A percentile compares a stretch with the other conserved stretches of the same genome.
Evolutionary conservation across 208 protist genomes (phyloP).

Genomic region (Trypanosoma congolense): DNA sequence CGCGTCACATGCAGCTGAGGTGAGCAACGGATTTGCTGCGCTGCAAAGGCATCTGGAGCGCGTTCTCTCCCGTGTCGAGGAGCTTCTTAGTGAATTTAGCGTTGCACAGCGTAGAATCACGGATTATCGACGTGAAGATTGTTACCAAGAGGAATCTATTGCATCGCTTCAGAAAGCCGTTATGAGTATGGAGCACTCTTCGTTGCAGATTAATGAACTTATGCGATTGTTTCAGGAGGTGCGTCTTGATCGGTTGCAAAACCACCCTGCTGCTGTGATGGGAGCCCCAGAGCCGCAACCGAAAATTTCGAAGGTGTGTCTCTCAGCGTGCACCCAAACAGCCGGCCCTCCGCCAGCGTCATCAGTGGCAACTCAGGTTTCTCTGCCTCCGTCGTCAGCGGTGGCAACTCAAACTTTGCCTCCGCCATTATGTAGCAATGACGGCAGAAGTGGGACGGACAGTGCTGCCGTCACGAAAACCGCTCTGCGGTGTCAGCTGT

Average conservation of each 20-base stretch:
- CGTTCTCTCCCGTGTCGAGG: constrained; percentile 4
- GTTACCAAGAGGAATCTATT: background rate
- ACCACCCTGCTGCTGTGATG: background rate
- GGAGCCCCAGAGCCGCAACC: background rate
- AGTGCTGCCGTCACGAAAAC: no score
- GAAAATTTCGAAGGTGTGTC: background rate
- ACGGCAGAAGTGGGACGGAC: no score
- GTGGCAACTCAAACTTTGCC: background rate
- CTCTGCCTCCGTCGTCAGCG: background rate
- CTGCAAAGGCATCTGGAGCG: constrained; percentile 1
- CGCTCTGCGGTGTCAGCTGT: no score
- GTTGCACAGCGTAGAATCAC: background rate
- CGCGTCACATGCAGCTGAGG: background rate
- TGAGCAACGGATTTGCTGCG: background rate
- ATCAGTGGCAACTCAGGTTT: background rate
- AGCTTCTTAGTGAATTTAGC: constrained; percentile 4
- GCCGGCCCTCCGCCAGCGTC: background rate
- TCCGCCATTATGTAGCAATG: no score
- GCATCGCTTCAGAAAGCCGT: constrained; percentile 5
- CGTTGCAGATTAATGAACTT: constrained; percentile 1
- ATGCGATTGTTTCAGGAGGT: background rate
- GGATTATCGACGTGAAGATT: background rate
- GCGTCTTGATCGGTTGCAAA: background rate
- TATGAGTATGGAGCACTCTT: constrained; percentile 8
- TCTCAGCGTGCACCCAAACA: background rate